Evolutionary conservation across 78 protist genomes (phyloP).

Genomic region (Emiliania huxleyi): DNA sequence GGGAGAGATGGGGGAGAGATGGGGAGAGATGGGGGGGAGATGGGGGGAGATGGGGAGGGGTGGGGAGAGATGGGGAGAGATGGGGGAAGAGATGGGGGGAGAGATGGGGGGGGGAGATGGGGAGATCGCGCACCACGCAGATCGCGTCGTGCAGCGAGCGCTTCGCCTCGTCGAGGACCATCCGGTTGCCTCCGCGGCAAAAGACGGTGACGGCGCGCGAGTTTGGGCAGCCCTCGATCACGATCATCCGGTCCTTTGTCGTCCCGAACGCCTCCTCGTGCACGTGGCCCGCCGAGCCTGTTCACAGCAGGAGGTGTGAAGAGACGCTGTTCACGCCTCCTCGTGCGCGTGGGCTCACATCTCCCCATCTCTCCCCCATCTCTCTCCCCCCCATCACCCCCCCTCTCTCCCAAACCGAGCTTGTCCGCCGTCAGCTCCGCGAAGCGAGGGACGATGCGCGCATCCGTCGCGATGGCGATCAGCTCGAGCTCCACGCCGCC

Average conservation of each 20-base stretch:
- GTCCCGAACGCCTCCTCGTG: constrained; percentile 97
- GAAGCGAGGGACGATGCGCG: constrained; percentile 99
- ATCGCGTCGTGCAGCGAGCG: constrained; percentile 99
- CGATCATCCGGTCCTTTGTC: constrained; percentile 89
- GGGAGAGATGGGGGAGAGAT: no score
- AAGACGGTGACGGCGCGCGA: constrained; percentile 97
- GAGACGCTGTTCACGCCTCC: no score
- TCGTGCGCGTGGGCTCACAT: no score
- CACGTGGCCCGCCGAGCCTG: constrained; percentile 62
- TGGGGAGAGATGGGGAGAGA: no score
- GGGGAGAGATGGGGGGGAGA: no score
- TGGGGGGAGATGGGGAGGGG: no score
- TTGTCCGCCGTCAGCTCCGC: constrained; percentile 94
- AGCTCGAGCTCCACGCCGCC: constrained; percentile 99
- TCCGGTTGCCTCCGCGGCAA: constrained; percentile 98
- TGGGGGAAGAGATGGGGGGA: no score
- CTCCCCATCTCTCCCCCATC: no score
- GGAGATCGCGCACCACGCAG: constrained; percentile 91
- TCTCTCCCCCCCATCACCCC: constrained; percentile 24
- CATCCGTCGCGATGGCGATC: constrained; percentile 99
- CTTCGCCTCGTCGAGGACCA: constrained; percentile 98
- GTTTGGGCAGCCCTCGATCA: constrained; percentile 97
- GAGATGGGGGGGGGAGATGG: no score
- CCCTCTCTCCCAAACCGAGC: constrained; percentile 96
- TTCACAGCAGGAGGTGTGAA: no score